Base-by-base conservation (phyloP, 768 basidiomycete genomes). In the Lentinula detonsa region DNA sequence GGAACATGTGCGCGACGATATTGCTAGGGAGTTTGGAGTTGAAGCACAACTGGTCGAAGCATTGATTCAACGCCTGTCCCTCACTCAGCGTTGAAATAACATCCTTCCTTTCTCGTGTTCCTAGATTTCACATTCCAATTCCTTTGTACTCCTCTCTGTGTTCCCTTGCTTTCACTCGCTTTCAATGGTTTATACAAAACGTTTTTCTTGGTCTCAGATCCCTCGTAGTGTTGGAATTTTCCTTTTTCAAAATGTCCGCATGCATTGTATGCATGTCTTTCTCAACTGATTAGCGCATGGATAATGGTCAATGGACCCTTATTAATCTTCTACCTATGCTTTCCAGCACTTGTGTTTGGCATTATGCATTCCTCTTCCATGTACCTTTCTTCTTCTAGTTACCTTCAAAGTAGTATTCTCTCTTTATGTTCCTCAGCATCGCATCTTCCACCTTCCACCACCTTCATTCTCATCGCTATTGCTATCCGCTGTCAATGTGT, bases 21-120 rank as follows among this genome's bases (percentile, higher is more conserved):
- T 61, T 13, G 60, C 60, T 16, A n/a, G 60, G 15, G 60, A 61
- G 33, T 61, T 61, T 43, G 60, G 60, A n/a, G 53, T 61, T 37
- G 60, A 61, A 34, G 53, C 53, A 7, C 39, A 28, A n/a, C 33
- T 61, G 42, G 52, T 61, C 5, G 52, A 61, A 35, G 59, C 59
- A 21, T 31, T 60, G n/a, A 34, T 43, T 28, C 49, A 50, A 40
- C 45, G 59, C 6, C 48, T 60, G 15, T 46, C 45, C 4, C 18
- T 46, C 3, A 23, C 18, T 18, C 57, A 49, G n/a, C 57, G 46
- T 34, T 59, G 37, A 39, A 59, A 18, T 15, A 23, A 10, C 35
- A 4, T 34, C 37, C 5, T 18, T 21, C 21, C 1, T 42, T 21
- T 39, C 10, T 39, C 37, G 9, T 39, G 13, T 13, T 39, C 37